Base-by-base conservation (phyloP, 805 yeast species). In the Spencermartinsiella europaea region DNA sequence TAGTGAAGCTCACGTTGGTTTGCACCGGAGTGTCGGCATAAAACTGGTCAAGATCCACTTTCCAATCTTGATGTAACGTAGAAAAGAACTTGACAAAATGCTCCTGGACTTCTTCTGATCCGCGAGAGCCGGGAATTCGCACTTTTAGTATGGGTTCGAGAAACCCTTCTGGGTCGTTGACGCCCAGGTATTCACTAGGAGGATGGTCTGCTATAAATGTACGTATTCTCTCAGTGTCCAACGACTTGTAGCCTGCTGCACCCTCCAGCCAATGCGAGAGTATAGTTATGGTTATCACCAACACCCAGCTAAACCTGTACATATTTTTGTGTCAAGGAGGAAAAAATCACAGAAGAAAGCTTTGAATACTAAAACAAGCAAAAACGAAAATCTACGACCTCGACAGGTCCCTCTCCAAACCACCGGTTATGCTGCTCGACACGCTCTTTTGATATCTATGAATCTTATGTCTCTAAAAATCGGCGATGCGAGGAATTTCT, bases 111-210 rank as follows among this genome's bases (percentile, higher is more conserved):
- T 59, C 39, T 2, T 52, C 27, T 1, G 79, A 71, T 5, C 69
- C 72, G 5, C 55, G 51, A 2, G 74, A 62, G 0, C 77, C 78
- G 0, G 80, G 77, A 0, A 57, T 50, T 38, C 81, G 57, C 4
- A 61, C 64, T 14, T 51, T 57, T 14, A 66, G 48, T 15, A 65
- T 51, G 8, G 69, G 69, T 21, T 56, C 47, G 21, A 65, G 50
- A 16, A 55, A 47, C 5, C 60, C 61, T 5, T 46, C 39, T 5
- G 44, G 33, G 38, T 57, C 51, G 34, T 48, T 21, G n/a, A 42
- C 38, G 7, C 40, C 48, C 27, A 59, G 45, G 36, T 44, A 52
- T 14, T 44, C 28, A 8, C 44, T 43, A 2, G 57, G 53, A 3
- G 51, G 45, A 35, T 38, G 40, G 4, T 41, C 35, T 17, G 46